Evolutionary conservation across 2,329 filamentous ascomycete species (phyloP).

Genomic region (Cladophialophora yegresii): DNA sequence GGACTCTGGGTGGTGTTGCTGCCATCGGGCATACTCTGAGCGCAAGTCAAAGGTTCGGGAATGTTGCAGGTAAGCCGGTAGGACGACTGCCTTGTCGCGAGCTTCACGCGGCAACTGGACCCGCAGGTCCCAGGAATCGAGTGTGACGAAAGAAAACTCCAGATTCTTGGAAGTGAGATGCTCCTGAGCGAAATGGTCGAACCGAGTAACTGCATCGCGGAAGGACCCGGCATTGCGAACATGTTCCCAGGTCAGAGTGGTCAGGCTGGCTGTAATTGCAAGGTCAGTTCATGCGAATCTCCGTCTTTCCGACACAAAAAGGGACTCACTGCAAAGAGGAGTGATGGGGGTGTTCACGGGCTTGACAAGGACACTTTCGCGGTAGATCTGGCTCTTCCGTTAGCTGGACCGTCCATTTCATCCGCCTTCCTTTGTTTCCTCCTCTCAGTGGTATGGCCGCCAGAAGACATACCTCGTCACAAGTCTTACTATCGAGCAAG

Average conservation of each 20-base stretch:
- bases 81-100: constrained; percentile 94
- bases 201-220: constrained; percentile 92
- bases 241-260: constrained; percentile 98
- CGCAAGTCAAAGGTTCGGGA: constrained; percentile 95
- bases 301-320: constrained; percentile 19
- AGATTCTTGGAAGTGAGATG: constrained; percentile 87
- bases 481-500: constrained; percentile 83
- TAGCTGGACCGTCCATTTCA: constrained; percentile 13
- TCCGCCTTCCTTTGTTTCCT: constrained; percentile 9
- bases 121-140: constrained; percentile 97
- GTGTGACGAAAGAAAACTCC: constrained; percentile 96
- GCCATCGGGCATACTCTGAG: constrained; percentile 97
- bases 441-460: constrained; percentile 18
- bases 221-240: constrained; percentile 96
- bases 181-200: constrained; percentile 90
- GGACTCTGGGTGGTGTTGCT: constrained; percentile 96
- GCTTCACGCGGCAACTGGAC: constrained; percentile 97
- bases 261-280: constrained; percentile 74
- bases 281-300: constrained; percentile 31
- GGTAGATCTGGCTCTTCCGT: constrained; percentile 68
- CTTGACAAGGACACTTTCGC: constrained; percentile 95
- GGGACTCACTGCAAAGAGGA: constrained; percentile 90
- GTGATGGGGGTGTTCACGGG: constrained; percentile 98
- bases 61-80: constrained; percentile 95
- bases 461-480: constrained; percentile 75